Evolutionary conservation across 2,329 filamentous ascomycete genomes (phyloP), one percentile per base, ranked within the genome.

Genomic region (Hypoxylon sp.): DNA sequence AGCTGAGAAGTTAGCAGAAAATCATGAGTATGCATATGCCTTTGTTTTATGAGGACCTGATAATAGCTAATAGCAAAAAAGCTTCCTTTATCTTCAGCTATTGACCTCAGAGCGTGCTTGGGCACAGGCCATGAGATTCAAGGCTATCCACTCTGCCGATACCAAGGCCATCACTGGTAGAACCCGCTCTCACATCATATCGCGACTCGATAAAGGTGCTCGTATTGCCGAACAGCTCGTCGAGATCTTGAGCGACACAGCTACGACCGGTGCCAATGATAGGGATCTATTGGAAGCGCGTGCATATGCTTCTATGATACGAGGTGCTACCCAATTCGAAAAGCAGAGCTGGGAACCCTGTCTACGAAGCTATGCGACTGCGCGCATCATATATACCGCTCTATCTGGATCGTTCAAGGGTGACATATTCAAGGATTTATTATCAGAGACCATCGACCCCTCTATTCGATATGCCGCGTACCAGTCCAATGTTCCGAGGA

Each of bases 61-160:
- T 12, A 20, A 11, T 11, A n/a, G 19, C n/a, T 46, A 26, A 16
- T 20, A 45, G 20, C 46, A 36, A 13, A 25, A 63, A 11, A 95
- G 90, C 71, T 90, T 86, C 73, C 82, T 87, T 37, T 80, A 88
- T 61, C 78, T 97, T n/a, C 78, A 93, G 21, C 80, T 99, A 48
- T 84, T 97, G 66, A 89, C 86, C 27, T 86, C 92, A 54, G 94
- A 99, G 75, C 84, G 94, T 59, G 90, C 92, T 41, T 97, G 91
- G 90, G 93, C 94, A 26, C 88, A 96, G 71, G 93, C 92, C 50
- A 95, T 97, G 91, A 86, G 89, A 68, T 91, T 97, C 81, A 97
- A 96, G 73, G 83, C 90, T 3, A 78, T 84, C 13, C 90, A 95
- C 69, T 83, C 89, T 27, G 82, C 89, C 63, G 90, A 94, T 63